A percentile compares a stretch with the other conserved stretches of the same genome.
Evolutionary conservation across 192 early-diverging fungal species (phyloP).

Genomic region (Mortierella hygrophila): DNA sequence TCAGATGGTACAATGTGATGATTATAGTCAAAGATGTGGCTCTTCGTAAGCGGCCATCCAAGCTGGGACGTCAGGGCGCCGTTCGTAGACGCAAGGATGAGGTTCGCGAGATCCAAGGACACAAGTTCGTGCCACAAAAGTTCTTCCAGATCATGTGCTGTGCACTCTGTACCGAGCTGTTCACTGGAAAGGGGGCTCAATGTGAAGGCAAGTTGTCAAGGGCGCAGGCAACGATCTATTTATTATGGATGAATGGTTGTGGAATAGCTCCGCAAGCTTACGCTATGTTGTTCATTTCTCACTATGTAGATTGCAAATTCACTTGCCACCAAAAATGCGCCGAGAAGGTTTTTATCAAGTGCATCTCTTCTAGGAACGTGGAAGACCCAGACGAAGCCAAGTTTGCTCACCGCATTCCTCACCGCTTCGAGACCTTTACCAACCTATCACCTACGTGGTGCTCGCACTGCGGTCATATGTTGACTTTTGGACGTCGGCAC

Average conservation of each 20-base stretch:
- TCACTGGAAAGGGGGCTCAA: slow-evolving; percentile 91
- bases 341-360: slow-evolving; percentile 87
- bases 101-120: slow-evolving; percentile 91
- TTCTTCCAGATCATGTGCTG: slow-evolving; percentile 99
- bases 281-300: not conserved
- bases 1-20: not conserved
- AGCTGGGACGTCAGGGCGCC: slow-evolving; percentile 81
- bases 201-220: slow-evolving; percentile 78
- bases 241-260: not conserved
- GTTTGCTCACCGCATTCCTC: slow-evolving; percentile 94
- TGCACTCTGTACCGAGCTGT: slow-evolving; percentile 93
- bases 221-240: not conserved
- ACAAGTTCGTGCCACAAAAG: slow-evolving; percentile 91
- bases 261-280: not conserved
- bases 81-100: slow-evolving; percentile 86
- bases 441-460: slow-evolving; percentile 95
- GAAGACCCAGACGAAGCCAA: slow-evolving; percentile 77
- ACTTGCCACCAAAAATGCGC: slow-evolving; percentile 95
- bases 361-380: slow-evolving; percentile 77
- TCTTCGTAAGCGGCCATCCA: slow-evolving; percentile 63
- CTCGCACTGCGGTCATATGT: slow-evolving; percentile 97
- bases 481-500: slow-evolving; percentile 80
- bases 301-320: slow-evolving; percentile 83
- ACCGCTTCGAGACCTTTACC: slow-evolving; percentile 90
- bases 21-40: slow-evolving; percentile 64